phyloP scores from a whole-genome alignment of 331 rosid genomes.

The Spiraea crenata region DNA sequence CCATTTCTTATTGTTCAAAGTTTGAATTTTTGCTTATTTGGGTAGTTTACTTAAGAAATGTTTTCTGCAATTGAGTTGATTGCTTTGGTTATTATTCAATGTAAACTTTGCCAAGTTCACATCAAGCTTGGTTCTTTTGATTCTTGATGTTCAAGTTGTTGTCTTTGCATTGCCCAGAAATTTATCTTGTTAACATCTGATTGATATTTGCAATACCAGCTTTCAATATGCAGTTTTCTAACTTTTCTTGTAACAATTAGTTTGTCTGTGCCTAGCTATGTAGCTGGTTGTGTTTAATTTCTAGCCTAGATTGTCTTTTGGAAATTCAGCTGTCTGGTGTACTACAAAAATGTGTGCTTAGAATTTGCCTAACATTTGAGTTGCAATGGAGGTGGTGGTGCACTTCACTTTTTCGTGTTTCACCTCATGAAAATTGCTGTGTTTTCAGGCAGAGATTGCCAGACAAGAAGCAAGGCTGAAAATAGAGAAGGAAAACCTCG shows the following conservation, averaged over 20 bases:
- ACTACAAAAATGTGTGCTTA: neutral
- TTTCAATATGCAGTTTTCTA: neutral
- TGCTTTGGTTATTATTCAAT: neutral
- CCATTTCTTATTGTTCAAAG: neutral
- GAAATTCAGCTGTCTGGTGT: neutral
- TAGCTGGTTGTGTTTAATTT: neutral
- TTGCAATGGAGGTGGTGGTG: neutral
- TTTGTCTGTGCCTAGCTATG: neutral
- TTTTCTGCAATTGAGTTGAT: neutral
- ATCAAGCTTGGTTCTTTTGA: neutral
- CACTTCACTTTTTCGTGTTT: neutral
- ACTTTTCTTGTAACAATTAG: neutral
- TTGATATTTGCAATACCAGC: neutral
- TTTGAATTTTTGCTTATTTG: neutral
- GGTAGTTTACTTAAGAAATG: neutral
- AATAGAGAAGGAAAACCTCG: conserved; percentile 96
- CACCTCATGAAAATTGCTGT: neutral
- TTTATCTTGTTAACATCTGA: neutral
- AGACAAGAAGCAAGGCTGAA: conserved; percentile 93
- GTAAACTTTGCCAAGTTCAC: conserved; percentile 2
- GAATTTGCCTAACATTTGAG: neutral
- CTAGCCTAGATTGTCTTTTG: neutral
- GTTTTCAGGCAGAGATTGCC: conserved; percentile 77
- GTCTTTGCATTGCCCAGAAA: neutral
- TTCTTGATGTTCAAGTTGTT: neutral